phyloP scores from a whole-genome alignment of 176 grass and related monocot species.

The Aechmea fasciata region DNA sequence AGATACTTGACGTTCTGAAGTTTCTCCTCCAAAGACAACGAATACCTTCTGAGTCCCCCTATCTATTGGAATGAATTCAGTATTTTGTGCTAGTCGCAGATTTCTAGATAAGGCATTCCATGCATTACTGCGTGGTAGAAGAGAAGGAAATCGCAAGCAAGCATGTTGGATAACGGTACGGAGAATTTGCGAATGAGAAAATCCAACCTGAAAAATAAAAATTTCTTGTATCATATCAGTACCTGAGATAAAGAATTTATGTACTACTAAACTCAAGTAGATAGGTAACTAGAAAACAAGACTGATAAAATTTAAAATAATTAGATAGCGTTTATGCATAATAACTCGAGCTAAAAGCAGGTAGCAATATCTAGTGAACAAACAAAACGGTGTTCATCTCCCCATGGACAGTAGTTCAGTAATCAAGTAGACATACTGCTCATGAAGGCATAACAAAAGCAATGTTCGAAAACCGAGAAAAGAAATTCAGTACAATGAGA shows the following conservation, averaged over 20 bases:
- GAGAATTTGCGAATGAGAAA: conserved; percentile 82
- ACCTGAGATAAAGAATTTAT: too few species aligned
- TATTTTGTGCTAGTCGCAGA: conserved; percentile 25
- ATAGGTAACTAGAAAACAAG: too few species aligned
- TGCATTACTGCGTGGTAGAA: conserved; percentile 42
- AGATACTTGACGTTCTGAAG: conserved; percentile 93
- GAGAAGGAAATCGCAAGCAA: conserved; percentile 62
- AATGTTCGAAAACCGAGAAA: neutral
- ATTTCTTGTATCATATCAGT: neutral
- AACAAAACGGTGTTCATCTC: too few species aligned
- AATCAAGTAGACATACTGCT: neutral
- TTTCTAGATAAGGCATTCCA: conserved; percentile 63
- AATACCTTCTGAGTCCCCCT: conserved; percentile 52
- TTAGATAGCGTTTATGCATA: too few species aligned
- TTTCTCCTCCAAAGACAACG: conserved; percentile 88
- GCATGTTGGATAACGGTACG: conserved; percentile 79
- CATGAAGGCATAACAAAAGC: neutral
- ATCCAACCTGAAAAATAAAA: conserved; percentile 59
- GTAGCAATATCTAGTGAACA: too few species aligned
- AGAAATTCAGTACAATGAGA: neutral
- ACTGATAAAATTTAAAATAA: too few species aligned
- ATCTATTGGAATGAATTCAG: conserved; percentile 26
- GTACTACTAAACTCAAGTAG: too few species aligned
- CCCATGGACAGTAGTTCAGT: too few species aligned
- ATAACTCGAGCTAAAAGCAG: too few species aligned